Conservation (phyloP, 495 filamentous ascomycete genomes). For the Trichoderma asperelloides region DNA sequence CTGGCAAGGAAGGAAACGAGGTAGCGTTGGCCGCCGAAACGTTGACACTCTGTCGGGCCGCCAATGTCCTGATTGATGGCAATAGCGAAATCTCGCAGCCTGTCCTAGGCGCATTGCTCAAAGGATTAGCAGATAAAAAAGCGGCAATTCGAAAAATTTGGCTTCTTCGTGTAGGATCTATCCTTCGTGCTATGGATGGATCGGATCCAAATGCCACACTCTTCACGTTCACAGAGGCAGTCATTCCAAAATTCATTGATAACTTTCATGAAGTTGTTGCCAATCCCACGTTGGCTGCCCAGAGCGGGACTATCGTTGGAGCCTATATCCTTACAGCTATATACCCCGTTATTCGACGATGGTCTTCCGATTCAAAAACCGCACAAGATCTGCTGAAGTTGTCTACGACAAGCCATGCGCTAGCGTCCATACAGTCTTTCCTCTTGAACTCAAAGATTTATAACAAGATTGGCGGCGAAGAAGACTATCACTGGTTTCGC, state of each 20-base stretch:
- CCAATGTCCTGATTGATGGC: slow-evolving; percentile 48
- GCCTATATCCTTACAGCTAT: slow-evolving; percentile 68
- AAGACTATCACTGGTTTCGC: slow-evolving; percentile 69
- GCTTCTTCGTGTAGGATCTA: slow-evolving; percentile 63
- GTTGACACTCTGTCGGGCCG: slow-evolving; percentile 53
- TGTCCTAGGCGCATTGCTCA: slow-evolving; percentile 60
- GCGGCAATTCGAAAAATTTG: slow-evolving; percentile 69
- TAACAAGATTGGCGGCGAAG: slow-evolving; percentile 59
- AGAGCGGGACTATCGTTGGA: slow-evolving; percentile 64
- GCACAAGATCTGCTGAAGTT: slow-evolving; percentile 40
- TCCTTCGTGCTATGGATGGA: slow-evolving; percentile 38
- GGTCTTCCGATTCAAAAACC: slow-evolving; percentile 31
- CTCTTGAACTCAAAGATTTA: slow-evolving; percentile 77
- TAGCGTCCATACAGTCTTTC: slow-evolving; percentile 62
- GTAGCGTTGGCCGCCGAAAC: slow-evolving; percentile 66
- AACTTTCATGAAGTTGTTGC: slow-evolving; percentile 64
- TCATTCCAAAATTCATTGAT: slow-evolving; percentile 58
- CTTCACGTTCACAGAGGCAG: slow-evolving; percentile 45
- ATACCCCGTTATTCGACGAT: slow-evolving; percentile 33
- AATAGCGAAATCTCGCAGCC: slow-evolving; percentile 50
- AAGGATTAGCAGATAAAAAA: slow-evolving; percentile 79
- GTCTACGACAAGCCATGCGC: slow-evolving; percentile 50
- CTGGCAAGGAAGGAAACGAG: slow-evolving; percentile 81
- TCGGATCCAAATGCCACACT: neutral
- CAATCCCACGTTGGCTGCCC: slow-evolving; percentile 67